A percentile compares a stretch with the other conserved stretches of the same genome.
These are phyloP conservation scores for Bipolaris bicolor DNA, from an alignment of 2,329 filamentous ascomycete species.

Conservation along the genomic window DNA sequence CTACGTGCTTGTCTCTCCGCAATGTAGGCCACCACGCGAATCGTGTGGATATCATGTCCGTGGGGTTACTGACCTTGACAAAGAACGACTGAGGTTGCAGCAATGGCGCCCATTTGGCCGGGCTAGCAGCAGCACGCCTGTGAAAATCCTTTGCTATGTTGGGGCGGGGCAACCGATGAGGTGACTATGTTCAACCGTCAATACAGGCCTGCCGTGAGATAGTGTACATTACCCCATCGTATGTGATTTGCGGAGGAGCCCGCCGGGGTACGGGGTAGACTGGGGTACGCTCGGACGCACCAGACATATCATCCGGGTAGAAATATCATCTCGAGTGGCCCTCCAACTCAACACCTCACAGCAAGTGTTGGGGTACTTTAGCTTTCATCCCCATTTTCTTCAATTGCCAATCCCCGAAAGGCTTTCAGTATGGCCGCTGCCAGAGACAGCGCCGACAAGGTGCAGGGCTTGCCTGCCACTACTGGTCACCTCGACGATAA, in stretches of 20 bases:
- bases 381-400: conserved; percentile 17
- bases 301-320: conserved; percentile 29
- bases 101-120: conserved; percentile 13
- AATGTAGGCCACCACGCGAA: conserved; percentile 25
- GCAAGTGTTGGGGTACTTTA: conserved; percentile 24
- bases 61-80: conserved; percentile 13
- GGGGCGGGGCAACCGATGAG: conserved; percentile 11
- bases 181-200: conserved; percentile 13
- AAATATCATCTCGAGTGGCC: conserved; percentile 29
- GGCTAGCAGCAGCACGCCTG: conserved; percentile 4
- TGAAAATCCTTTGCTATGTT: conserved; percentile 17
- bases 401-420: conserved; percentile 17
- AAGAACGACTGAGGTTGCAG: conserved; percentile 23
- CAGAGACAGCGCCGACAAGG: conserved; percentile 25
- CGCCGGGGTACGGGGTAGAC: conserved; percentile 28
- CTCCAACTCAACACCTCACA: conserved; percentile 22
- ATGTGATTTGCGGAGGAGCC: conserved; percentile 30
- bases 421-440: conserved; percentile 28
- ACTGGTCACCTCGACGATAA: conserved; percentile 26
- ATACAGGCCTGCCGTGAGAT: conserved; percentile 13
- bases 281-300: conserved; percentile 27
- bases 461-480: conserved; percentile 24
- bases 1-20: conserved; percentile 19
- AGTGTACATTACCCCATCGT: conserved; percentile 17
- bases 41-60: conserved; percentile 23